Percentiles rank a stretch among this genome's conserved stretches.
phyloP scores from a whole-genome alignment of 305 asterid genomes.

The Andrographis paniculata region DNA sequence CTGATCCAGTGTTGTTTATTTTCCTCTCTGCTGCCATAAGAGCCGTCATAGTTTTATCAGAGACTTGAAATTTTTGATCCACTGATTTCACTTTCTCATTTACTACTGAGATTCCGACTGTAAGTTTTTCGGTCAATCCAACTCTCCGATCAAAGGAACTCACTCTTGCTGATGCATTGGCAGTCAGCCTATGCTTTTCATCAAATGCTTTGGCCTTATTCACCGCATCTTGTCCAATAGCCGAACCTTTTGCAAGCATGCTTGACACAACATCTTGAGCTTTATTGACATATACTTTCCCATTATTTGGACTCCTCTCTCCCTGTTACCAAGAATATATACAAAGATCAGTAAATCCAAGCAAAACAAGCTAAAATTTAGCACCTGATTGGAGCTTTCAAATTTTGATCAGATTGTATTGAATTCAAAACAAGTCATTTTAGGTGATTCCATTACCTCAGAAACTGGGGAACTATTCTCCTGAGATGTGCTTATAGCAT shows the following conservation, averaged over 20 bases:
- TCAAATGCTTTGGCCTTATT: constrained; percentile 95
- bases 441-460: constrained; percentile 46
- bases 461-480: constrained; percentile 33
- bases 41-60: constrained; percentile 96
- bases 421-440: not conserved
- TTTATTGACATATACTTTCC: constrained; percentile 60
- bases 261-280: constrained; percentile 90
- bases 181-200: constrained; percentile 76
- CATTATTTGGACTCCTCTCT: constrained; percentile 41
- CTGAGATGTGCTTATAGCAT: constrained; percentile 40
- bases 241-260: constrained; percentile 89
- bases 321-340: constrained; percentile 40
- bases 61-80: constrained; percentile 89
- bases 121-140: constrained; percentile 71
- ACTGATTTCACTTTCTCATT: constrained; percentile 94
- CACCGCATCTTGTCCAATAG: constrained; percentile 83
- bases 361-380: not conserved
- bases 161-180: constrained; percentile 94
- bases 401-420: not conserved
- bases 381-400: too few relatives aligned
- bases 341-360: too few relatives aligned
- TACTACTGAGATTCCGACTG: constrained; percentile 77
- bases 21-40: constrained; percentile 90
- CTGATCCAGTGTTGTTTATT: constrained; percentile 88
- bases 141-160: constrained; percentile 78